phyloP scores from a whole-genome alignment of 257 asterid genomes.

The Solanum verrucosum region DNA sequence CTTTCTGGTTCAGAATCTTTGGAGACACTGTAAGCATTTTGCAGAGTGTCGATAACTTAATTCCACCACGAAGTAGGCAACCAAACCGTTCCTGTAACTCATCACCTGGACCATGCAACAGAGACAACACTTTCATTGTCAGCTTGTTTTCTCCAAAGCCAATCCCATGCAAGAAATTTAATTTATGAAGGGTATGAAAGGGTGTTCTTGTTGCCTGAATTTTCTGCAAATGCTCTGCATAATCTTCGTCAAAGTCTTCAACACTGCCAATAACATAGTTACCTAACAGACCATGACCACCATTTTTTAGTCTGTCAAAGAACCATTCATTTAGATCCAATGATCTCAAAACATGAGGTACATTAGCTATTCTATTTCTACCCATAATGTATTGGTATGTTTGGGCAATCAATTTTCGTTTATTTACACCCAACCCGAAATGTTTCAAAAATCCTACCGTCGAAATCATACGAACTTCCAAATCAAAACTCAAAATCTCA shows the following conservation, averaged over 20 bases:
- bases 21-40: slow-evolving; percentile 21
- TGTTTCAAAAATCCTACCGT: slow-evolving; percentile 35
- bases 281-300: slow-evolving; percentile 28
- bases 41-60: slow-evolving; percentile 44
- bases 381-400: slow-evolving; percentile 56
- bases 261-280: slow-evolving; percentile 18
- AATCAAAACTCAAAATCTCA: slow-evolving; percentile 30
- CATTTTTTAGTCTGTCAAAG: slow-evolving; percentile 36
- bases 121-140: slow-evolving; percentile 29
- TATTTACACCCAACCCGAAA: slow-evolving; percentile 27
- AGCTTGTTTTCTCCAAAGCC: slow-evolving; percentile 58
- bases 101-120: slow-evolving; percentile 23
- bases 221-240: slow-evolving; percentile 17
- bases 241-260: slow-evolving; percentile 31
- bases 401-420: slow-evolving; percentile 23
- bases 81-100: slow-evolving; percentile 44
- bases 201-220: slow-evolving; percentile 26
- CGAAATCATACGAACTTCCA: slow-evolving; percentile 28
- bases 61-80: slow-evolving; percentile 38
- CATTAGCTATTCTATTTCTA: slow-evolving; percentile 46
- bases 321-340: slow-evolving; percentile 60
- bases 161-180: slow-evolving; percentile 42
- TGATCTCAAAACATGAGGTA: slow-evolving; percentile 43
- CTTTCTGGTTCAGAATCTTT: slow-evolving; percentile 47
- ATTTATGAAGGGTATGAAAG: slow-evolving; percentile 14